phyloP scores from a whole-genome alignment of 495 filamentous ascomycete species.

The Tuber brumale region DNA sequence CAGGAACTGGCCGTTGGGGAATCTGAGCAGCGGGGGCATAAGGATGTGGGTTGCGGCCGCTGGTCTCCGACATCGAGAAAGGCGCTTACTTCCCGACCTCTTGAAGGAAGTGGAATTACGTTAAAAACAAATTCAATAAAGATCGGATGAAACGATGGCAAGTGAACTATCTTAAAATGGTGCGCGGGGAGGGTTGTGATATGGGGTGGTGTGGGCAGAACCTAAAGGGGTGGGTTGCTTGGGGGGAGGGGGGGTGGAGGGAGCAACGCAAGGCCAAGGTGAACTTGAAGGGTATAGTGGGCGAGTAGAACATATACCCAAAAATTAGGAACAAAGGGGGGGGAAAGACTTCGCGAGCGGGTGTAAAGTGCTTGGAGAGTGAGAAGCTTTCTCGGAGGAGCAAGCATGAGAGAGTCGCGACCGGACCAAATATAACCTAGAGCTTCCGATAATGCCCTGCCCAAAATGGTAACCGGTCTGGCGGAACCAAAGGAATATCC shows the following conservation, averaged over 20 bases:
- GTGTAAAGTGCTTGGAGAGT: neutral
- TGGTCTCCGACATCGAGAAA: constrained; percentile 39
- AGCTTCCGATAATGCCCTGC: neutral
- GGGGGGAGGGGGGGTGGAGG: neutral
- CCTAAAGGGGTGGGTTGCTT: neutral
- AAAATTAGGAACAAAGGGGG: neutral
- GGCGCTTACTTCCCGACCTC: constrained; percentile 30
- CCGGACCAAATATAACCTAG: constrained; percentile 1
- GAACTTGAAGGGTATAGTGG: neutral
- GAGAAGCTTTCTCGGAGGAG: neutral
- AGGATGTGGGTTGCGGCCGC: constrained; percentile 32
- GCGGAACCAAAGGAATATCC: neutral
- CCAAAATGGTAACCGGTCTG: neutral
- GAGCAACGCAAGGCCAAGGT: neutral
- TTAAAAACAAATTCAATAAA: constrained; percentile 14
- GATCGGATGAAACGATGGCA: constrained; percentile 38
- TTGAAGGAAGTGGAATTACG: constrained; percentile 5
- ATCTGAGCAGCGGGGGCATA: constrained; percentile 31
- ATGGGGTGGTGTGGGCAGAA: constrained; percentile 11
- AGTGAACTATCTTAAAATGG: constrained; percentile 30
- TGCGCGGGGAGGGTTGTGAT: constrained; percentile 19
- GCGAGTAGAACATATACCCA: neutral
- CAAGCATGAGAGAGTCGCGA: neutral
- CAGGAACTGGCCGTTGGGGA: constrained; percentile 25
- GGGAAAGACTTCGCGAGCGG: neutral